These are phyloP conservation scores for Leccinum subgranulosum DNA, from an alignment of 768 basidiomycete genomes.

Conservation along the genomic window DNA sequence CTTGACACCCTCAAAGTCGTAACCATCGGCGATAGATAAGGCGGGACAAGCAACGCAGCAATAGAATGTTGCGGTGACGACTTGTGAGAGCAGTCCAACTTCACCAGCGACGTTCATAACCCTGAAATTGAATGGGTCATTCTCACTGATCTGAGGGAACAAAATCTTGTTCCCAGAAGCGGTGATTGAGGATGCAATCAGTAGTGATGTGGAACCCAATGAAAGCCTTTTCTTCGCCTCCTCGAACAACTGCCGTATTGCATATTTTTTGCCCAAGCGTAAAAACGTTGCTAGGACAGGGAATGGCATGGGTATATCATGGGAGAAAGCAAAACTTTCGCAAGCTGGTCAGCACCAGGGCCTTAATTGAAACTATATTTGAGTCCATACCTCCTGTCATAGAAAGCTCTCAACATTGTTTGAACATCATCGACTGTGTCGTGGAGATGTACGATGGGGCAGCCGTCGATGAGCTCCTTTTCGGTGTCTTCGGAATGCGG, in stretches of 20 bases:
- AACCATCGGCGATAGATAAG: constrained; percentile 6
- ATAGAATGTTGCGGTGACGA: neutral
- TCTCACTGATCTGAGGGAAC: constrained; percentile 6
- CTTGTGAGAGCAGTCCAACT: constrained; percentile 2
- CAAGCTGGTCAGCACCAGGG: neutral
- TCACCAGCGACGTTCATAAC: constrained; percentile 15
- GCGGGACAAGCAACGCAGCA: constrained; percentile 9
- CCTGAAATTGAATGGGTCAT: constrained; percentile 11
- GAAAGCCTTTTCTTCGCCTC: constrained; percentile 8
- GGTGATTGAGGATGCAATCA: neutral
- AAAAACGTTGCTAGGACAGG: constrained; percentile 7
- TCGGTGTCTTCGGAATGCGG: constrained; percentile 2
- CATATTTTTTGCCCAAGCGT: constrained; percentile 16
- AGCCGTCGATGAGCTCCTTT: constrained; percentile 13
- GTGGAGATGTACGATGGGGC: constrained; percentile 18
- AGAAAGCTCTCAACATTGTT: constrained; percentile 17
- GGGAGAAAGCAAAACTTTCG: constrained; percentile 7
- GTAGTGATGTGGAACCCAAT: neutral
- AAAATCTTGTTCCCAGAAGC: neutral
- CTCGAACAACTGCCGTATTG: constrained; percentile 6
- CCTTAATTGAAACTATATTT: neutral
- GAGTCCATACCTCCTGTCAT: constrained; percentile 13
- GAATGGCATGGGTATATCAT: constrained; percentile 8
- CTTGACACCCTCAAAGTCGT: neutral
- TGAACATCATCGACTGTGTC: constrained; percentile 15